A percentile compares a stretch with the other conserved stretches of the same genome.
Conservation (phyloP, 768 basidiomycete species). For the Chalciporus pseudorubinellus region DNA sequence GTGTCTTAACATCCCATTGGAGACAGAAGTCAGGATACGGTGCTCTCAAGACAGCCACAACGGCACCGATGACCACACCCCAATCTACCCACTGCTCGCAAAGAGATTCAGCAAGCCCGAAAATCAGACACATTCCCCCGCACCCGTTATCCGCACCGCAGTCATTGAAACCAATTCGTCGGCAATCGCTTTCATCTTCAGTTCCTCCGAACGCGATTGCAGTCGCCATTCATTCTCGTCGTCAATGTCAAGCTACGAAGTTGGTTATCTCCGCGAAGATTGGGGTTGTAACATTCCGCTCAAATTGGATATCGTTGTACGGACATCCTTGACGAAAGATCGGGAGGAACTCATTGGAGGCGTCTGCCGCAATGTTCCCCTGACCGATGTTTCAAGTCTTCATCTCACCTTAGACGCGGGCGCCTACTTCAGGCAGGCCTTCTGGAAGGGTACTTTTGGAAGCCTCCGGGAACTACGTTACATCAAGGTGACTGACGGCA, state of each 20-base stretch:
- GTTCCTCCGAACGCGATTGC: constrained; percentile 9
- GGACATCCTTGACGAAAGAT: constrained; percentile 7
- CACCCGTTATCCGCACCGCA: constrained; percentile 12
- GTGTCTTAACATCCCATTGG: constrained; percentile 6
- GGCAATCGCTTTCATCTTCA: constrained; percentile 18
- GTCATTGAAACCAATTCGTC: constrained; percentile 9
- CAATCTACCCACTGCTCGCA: constrained; percentile 14
- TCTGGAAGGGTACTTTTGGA: constrained; percentile 21
- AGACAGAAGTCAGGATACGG: constrained; percentile 17
- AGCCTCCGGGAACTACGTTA: constrained; percentile 11
- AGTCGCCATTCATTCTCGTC: constrained; percentile 8
- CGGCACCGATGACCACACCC: constrained; percentile 2
- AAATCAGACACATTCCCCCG: background rate
- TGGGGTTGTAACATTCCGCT: constrained; percentile 21
- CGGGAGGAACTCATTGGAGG: constrained; percentile 10
- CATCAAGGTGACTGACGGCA: constrained; percentile 8
- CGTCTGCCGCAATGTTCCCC: constrained; percentile 13
- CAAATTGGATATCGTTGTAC: constrained; percentile 11
- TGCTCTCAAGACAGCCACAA: constrained; percentile 6
- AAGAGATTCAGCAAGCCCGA: constrained; percentile 11
- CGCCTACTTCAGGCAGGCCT: constrained; percentile 5
- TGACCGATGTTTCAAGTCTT: constrained; percentile 10
- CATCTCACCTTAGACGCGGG: constrained; percentile 11
- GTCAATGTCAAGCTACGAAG: constrained; percentile 6
- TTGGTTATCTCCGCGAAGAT: constrained; percentile 9